Evolutionary conservation across 345 rosid genomes (phyloP).

Genomic region (Gossypium turneri): DNA sequence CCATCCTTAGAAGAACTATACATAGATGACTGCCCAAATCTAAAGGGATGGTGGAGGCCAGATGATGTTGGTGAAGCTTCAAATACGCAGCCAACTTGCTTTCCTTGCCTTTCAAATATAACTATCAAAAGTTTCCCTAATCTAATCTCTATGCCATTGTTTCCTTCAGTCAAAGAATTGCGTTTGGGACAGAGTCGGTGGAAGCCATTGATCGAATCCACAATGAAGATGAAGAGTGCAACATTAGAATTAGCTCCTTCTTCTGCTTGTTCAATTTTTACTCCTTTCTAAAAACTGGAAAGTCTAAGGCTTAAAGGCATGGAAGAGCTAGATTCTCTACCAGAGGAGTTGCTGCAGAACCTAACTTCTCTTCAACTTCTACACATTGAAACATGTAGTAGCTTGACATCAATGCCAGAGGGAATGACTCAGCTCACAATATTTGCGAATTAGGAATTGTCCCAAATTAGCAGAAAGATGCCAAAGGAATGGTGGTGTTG

Average conservation of each 20-base stretch:
- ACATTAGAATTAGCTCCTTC: not conserved
- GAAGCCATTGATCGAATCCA: not conserved
- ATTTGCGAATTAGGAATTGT: no score
- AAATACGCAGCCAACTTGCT: not conserved
- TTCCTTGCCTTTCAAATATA: not conserved
- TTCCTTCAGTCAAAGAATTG: not conserved
- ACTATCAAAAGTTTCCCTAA: rapidly evolving
- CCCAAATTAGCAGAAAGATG: no score
- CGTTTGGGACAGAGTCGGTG: not conserved
- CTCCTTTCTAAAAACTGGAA: not conserved
- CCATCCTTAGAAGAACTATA: not conserved
- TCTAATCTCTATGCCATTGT: not conserved
- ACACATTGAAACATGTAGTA: not conserved
- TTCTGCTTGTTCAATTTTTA: not conserved
- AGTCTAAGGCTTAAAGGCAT: not conserved
- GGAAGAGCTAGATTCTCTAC: not conserved
- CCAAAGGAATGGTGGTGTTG: no score
- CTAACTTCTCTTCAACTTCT: not conserved
- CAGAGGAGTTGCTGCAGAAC: not conserved
- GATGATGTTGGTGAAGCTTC: not conserved
- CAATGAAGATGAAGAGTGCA: not conserved
- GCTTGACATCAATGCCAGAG: no score
- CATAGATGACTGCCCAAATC: not conserved
- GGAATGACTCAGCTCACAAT: no score
- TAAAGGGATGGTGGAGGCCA: not conserved